Evolutionary conservation across 2,329 filamentous ascomycete genomes (phyloP), one percentile per base, ranked within the genome.

Genomic region (Epichloe brachyelytri): DNA sequence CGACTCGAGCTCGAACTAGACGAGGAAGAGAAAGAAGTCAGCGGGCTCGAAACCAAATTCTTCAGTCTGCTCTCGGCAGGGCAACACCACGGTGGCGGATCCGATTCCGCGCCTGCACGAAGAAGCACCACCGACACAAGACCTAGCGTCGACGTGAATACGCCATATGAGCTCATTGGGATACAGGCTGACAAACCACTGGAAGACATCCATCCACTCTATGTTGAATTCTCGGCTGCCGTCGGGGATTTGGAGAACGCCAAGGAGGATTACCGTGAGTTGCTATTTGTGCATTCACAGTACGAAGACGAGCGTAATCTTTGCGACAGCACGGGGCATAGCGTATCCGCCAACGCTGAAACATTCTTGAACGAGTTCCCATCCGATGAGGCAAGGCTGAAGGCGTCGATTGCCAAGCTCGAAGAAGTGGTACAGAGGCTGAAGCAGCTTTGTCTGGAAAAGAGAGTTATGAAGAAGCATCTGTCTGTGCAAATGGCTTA

Each of bases 181-280:
- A 71, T 71, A 7, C 63, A 62, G 3, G 58, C 59, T 0, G 56
- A 65, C 26, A 63, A 65, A 1, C 60, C 65, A 4, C 54, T 59
- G 1, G 68, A 71, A 50, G 70, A 72, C 39, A 58, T 70, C 1
- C 74, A 78, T 53, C 75, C 75, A 2, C 61, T 73, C 3, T 78
- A 76, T 55, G 56, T 63, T 11, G 61, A 69, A 17, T 64, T 78
- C 5, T 65, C 72, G 15, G 65, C 68, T 12, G 65, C 68, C 1
- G 66, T 73, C 10, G 69, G 66, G 1, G 70, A 77, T 17, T 61
- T 73, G n/a, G 66, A 71, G 43, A 65, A 74, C 33, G 71, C 72
- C 14, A 67, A 65, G 46, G 75, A 79, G 52, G 67, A 73, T n/a
- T 61, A 69, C 36, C 63, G 66, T 5, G 73, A 78, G 40, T 64